Evolutionary conservation across 2,329 filamentous ascomycete genomes (phyloP), one percentile per base, ranked within the genome.

Genomic region (Clonostachys sp.): DNA sequence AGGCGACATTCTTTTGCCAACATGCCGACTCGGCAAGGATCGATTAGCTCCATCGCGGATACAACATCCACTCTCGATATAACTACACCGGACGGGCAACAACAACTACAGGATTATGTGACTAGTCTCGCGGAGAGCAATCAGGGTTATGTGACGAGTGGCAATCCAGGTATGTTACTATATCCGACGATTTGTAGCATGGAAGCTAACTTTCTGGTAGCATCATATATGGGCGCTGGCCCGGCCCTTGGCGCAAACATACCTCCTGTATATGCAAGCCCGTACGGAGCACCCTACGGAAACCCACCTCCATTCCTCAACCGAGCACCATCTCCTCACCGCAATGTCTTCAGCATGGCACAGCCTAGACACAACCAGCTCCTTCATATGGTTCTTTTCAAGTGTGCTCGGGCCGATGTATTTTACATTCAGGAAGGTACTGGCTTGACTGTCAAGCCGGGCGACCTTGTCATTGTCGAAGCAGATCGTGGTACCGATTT

Each of bases 391-490:
- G 92, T 99, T 14, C 83, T 92, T 7, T 99, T 99, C 80, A 99
- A 99, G 67, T 96, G 91, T 63, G 90, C 89, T 35, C 82, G 94
- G 51, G 91, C 92, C 36, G 94, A 97, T 61, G 89, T 97, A 10
- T 99, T 96, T 65, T 97, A 96, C 66, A 90, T 96, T 34, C 91
- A 96, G 64, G 91, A 96, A 64, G 91, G 92, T 51, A 97, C 91
- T 6, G 94, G 94, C 4, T 77, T 99, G 34, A 87, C 88, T 17
- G 87, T 97, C 46, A 94, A 91, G 58, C 84, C 86, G 16, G 94
- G 94, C 34, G 94, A 99, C 62, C 76, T 97, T 45, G 95, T 99
- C 51, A 97, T 99, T 55, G 91, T 96, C 16, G 94, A 99, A 68
- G 94, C 94, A 20, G 95, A 99, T 65, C 89, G 94, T 53, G 94